Evolutionary conservation across 192 early-diverging fungal genomes (phyloP).

Genomic region (Endogone sp.): DNA sequence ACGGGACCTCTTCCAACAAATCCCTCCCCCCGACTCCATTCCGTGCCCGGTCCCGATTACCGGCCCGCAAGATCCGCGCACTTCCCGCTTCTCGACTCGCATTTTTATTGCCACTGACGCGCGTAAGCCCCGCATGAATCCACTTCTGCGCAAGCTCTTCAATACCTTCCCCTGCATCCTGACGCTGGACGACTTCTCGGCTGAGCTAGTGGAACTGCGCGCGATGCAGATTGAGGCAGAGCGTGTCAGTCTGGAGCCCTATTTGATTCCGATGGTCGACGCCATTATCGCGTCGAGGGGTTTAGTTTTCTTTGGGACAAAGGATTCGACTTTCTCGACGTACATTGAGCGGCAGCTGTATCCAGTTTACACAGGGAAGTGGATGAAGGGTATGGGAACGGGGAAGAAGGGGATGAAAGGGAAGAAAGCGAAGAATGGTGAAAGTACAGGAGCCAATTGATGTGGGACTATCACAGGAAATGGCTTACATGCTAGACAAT

Average conservation of each 20-base stretch:
- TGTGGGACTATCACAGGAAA: not conserved
- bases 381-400: slow-evolving; percentile 11
- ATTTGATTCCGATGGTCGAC: slow-evolving; percentile 53
- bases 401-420: slow-evolving; percentile 6
- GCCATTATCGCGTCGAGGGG: slow-evolving; percentile 47
- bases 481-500: no score
- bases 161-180: slow-evolving; percentile 45
- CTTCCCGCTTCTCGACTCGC: slow-evolving; percentile 18
- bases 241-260: slow-evolving; percentile 35
- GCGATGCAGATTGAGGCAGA: slow-evolving; percentile 29
- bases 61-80: slow-evolving; percentile 2
- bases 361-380: slow-evolving; percentile 26
- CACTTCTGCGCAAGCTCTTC: slow-evolving; percentile 44
- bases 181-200: slow-evolving; percentile 39
- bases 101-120: slow-evolving; percentile 54
- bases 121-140: slow-evolving; percentile 35
- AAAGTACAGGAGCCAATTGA: not conserved
- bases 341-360: slow-evolving; percentile 38
- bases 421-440: not conserved
- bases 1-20: not conserved
- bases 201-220: slow-evolving; percentile 28
- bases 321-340: slow-evolving; percentile 41
- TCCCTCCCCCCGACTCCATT: not conserved
- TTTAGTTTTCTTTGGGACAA: slow-evolving; percentile 44
- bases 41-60: not conserved